Evolutionary conservation across 2,329 filamentous ascomycete species (phyloP).

Genomic region (Xylaria sp.): DNA sequence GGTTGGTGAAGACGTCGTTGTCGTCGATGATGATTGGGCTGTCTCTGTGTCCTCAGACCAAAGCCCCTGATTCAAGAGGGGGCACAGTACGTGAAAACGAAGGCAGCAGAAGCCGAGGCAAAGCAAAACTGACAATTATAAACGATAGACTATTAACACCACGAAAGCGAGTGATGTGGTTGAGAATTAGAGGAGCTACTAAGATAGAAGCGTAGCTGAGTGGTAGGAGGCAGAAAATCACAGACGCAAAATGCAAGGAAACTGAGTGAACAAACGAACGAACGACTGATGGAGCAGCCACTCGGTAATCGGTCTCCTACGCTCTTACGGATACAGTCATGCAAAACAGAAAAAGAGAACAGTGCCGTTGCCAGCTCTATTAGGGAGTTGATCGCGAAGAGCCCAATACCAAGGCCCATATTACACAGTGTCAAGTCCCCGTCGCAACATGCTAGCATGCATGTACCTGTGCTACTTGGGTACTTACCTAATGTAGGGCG

Average conservation of each 20-base stretch:
- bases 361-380: not conserved
- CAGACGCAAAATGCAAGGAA: constrained; percentile 29
- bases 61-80: constrained; percentile 33
- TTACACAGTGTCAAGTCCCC: constrained; percentile 25
- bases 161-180: constrained; percentile 70
- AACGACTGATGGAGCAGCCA: not conserved
- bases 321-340: not conserved
- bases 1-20: constrained; percentile 9
- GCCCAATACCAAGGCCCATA: not conserved
- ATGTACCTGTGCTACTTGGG: not conserved
- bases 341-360: constrained; percentile 14
- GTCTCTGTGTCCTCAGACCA: constrained; percentile 13
- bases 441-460: not conserved
- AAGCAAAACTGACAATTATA: constrained; percentile 44
- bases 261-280: constrained; percentile 2
- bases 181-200: constrained; percentile 41
- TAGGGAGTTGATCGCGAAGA: constrained; percentile 7
- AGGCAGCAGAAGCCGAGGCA: constrained; percentile 38
- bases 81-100: constrained; percentile 31
- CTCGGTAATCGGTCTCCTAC: not conserved
- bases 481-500: not conserved
- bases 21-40: constrained; percentile 18
- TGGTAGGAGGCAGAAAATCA: constrained; percentile 29
- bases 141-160: constrained; percentile 51
- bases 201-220: constrained; percentile 33